phyloP scores from a whole-genome alignment of 169 alveolate species.

The Cardiosporidium cionae region DNA sequence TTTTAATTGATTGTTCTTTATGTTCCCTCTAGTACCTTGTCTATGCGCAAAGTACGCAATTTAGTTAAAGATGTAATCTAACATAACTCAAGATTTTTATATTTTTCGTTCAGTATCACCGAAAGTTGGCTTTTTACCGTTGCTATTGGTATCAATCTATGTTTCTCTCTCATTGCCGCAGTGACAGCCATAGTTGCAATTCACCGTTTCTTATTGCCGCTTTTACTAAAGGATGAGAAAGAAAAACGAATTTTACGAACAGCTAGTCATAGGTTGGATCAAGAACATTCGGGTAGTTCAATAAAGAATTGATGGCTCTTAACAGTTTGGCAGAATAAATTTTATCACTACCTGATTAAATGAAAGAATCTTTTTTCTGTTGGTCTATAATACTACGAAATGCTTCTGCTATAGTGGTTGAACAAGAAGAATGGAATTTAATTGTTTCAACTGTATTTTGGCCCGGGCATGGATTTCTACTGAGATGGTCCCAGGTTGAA shows the following conservation, averaged over 20 bases:
- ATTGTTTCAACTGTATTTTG: slow-evolving; percentile 38
- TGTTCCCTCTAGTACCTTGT: too few species aligned
- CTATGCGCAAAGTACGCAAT: too few species aligned
- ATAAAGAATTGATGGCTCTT: too few species aligned
- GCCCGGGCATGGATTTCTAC: slow-evolving; percentile 43
- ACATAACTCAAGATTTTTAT: neutral
- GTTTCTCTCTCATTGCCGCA: slow-evolving; percentile 4
- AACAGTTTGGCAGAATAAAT: too few species aligned
- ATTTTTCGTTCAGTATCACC: slow-evolving; percentile 6
- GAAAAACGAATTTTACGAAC: slow-evolving; percentile 12
- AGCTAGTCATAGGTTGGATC: slow-evolving; percentile 34
- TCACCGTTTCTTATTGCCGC: slow-evolving; percentile 2
- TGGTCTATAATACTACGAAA: too few species aligned
- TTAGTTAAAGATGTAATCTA: too few species aligned
- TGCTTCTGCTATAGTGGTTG: neutral
- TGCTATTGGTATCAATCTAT: slow-evolving; percentile 23
- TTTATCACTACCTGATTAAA: too few species aligned
- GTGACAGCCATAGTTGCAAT: neutral
- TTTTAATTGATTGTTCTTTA: too few species aligned
- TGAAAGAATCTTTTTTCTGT: too few species aligned
- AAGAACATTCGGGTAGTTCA: slow-evolving; percentile 34
- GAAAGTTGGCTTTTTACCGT: slow-evolving; percentile 33
- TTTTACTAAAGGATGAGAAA: neutral
- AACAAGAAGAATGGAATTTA: slow-evolving; percentile 35
- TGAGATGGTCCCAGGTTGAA: slow-evolving; percentile 45